Base-by-base conservation (phyloP, 2,329 filamentous ascomycete species). In the Coniochaeta sp. region DNA sequence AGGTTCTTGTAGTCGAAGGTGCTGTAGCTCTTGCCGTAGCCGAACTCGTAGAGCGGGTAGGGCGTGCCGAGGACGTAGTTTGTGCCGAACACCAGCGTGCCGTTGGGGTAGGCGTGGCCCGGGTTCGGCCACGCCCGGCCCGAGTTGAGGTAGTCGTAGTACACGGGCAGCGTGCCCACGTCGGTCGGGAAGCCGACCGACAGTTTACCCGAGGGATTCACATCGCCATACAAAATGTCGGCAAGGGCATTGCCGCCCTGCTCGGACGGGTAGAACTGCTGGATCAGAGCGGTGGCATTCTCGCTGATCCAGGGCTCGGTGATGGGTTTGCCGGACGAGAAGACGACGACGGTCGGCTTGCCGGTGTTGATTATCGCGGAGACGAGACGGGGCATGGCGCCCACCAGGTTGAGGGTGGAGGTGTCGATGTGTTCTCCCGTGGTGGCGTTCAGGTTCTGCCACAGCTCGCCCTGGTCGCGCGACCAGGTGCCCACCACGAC, bases 21-120 rank as follows among this genome's bases (percentile, higher is more conserved):
- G 0, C 90, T 91, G 76, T 95, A 96, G 58, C 87, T 90, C 1
- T 97, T 81, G 0, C 93, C 93, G 62, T 87, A 93, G 0, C 93
- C 93, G 67, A 97, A 97, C 55, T 91, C 89, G 70, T 88, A 97
- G 1, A 89, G 87, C 0, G 93, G 93, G 60, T 81, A 78, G 59
- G 88, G 74, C 70, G 89, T 90, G 77, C 96, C 92, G 66, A 97
- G 93, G 72, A 92, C 87, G 75, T 97, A 96, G 76, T 97, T 93
- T 65, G 96, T 87, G 69, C 93, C 92, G 0, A 96, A 75, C 0
- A 91, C 91, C 69, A 96, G 91, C 0, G 80, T 81, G 70, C 95
- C 96, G 64, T 91, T 87, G 66, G 96, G 90, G 69, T 96, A 91
- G 0, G 91, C 90, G 1, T 87, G 78, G 2, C 89, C 76, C 17